Evolutionary conservation across 805 yeast species (phyloP), one percentile per base, ranked within the genome.

Genomic region (Metschnikowia chrysomelidarum): DNA sequence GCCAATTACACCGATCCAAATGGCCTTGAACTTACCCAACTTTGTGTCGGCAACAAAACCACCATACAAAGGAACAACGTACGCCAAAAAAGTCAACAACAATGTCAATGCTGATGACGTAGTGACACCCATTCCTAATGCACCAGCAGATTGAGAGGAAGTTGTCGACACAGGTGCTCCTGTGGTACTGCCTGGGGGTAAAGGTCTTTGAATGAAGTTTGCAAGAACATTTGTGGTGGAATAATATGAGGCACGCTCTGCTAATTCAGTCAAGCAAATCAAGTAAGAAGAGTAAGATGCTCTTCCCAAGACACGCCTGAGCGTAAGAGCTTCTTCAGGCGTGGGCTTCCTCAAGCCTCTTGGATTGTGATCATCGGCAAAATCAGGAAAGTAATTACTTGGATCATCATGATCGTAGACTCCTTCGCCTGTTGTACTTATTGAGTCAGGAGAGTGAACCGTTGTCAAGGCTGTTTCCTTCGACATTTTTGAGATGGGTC

Each of bases 231-330:
- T 70, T 24, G 59, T 49, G 7, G 64, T 62, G 16, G 78, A 75
- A 44, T 70, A 74, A 49, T 73, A 74, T 5, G 78, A 71, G 35
- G 75, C 78, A 58, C 79, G 64, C 54, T 74, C 79, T 13, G 78
- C 75, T 46, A 74, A 69, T 47, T 75, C 80, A 4, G 36, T 32
- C 18, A 41, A 30, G 38, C 59, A 77, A 39, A 80, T 70, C 35
- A 77, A 58, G 58, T 76, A 77, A 24, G 72, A 58, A 19, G 67
- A 63, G 37, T 60, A 61, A 10, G 78, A 73, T 32, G 78, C 73
- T 19, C 62, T 53, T 23, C 80, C 82, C 14, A 67, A 51, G 8
- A 66, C 49, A 40, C 62, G 58, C 47, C 67, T 53, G 20, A 63
- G 53, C 15, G 56, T 41, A 4, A 19, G 27, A 2, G 46, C 24